phyloP scores from a whole-genome alignment of 495 filamentous ascomycete genomes.

The Pyrenula massariospora region DNA sequence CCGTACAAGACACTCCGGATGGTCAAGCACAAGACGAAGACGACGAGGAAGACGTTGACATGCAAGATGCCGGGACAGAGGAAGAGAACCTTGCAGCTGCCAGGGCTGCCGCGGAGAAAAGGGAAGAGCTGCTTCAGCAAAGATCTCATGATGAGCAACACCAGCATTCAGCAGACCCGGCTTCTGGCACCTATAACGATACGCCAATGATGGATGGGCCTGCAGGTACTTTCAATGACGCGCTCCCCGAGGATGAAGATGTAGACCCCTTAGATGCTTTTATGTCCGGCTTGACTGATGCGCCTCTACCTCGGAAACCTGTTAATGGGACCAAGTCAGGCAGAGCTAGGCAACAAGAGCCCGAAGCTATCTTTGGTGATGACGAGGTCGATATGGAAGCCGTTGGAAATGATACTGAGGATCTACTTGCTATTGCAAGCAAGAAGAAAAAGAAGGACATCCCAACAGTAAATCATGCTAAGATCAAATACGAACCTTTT shows the following conservation, averaged over 20 bases:
- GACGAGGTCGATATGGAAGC: constrained; percentile 68
- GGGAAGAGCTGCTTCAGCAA: constrained; percentile 53
- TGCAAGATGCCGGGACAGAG: constrained; percentile 66
- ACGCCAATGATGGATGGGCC: constrained; percentile 27
- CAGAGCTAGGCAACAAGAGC: constrained; percentile 44
- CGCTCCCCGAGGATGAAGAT: constrained; percentile 51
- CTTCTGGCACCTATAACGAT: constrained; percentile 31
- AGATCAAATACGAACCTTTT: constrained; percentile 74
- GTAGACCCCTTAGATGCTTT: constrained; percentile 91
- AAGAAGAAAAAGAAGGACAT: constrained; percentile 98
- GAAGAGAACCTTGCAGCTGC: constrained; percentile 81
- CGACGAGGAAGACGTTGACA: constrained; percentile 66
- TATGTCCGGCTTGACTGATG: constrained; percentile 70
- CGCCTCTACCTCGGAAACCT: constrained; percentile 27
- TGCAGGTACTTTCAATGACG: constrained; percentile 20
- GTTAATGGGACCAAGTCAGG: constrained; percentile 26
- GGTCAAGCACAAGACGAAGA: constrained; percentile 43
- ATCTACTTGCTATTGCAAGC: constrained; percentile 75
- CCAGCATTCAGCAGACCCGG: constrained; percentile 9
- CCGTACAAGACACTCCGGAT: constrained; percentile 41
- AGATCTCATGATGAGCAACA: constrained; percentile 23
- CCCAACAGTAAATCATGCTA: constrained; percentile 71
- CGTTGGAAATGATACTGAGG: constrained; percentile 61
- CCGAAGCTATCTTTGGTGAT: constrained; percentile 76
- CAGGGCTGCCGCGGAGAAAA: constrained; percentile 63